Evolutionary conservation across 1,284 basidiomycete species (phyloP).

Genomic region (Cerrena zonata): DNA sequence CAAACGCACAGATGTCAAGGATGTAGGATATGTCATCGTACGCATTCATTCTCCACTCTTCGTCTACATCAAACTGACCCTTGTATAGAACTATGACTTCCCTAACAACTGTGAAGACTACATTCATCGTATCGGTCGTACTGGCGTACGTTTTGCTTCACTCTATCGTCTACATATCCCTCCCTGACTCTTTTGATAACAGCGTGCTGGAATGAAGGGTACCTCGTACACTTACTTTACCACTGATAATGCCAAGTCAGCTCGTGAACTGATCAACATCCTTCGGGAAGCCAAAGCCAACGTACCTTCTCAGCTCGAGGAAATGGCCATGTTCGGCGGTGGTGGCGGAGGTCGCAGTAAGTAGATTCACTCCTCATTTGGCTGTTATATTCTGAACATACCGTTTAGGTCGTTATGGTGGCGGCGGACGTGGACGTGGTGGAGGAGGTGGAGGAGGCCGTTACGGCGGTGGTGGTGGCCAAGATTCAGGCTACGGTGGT

Average conservation of each 20-base stretch:
- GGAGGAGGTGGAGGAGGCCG: constrained; percentile 36
- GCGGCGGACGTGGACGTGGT: constrained; percentile 28
- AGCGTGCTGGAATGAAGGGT: constrained; percentile 86
- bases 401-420: constrained; percentile 26
- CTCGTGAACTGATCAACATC: constrained; percentile 86
- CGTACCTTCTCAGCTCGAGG: constrained; percentile 85
- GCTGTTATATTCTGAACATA: no score
- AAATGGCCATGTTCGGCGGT: constrained; percentile 86
- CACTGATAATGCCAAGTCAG: constrained; percentile 88
- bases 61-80: constrained; percentile 20
- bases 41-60: constrained; percentile 30
- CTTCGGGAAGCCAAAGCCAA: constrained; percentile 85
- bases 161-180: not conserved
- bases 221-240: constrained; percentile 96
- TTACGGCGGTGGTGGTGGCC: constrained; percentile 29
- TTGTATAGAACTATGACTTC: constrained; percentile 86
- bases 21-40: constrained; percentile 88
- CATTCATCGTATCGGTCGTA: constrained; percentile 89
- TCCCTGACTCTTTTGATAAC: constrained; percentile 17
- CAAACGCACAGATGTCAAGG: constrained; percentile 75
- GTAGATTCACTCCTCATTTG: no score
- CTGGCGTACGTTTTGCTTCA: constrained; percentile 54
- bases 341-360: constrained; percentile 69
- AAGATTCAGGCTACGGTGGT: constrained; percentile 27
- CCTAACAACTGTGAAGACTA: constrained; percentile 95